A percentile compares a stretch with the other conserved stretches of the same genome.
Evolutionary conservation across 441 rosid species (phyloP).

Genomic region (Cnidoscolus chayamansa): DNA sequence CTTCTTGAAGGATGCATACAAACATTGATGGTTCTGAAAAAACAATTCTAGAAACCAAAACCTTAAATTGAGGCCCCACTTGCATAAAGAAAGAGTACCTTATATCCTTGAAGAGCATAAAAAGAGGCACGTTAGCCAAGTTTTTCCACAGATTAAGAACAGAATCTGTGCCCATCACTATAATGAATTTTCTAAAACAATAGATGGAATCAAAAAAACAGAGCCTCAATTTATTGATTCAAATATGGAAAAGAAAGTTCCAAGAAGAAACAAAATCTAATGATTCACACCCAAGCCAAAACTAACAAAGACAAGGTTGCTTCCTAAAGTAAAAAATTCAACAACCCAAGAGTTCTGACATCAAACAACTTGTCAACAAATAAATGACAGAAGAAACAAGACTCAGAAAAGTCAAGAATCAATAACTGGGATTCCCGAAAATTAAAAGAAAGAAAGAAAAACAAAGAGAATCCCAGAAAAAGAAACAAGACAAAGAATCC

Average conservation of each 20-base stretch:
- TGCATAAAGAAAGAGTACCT: conserved; percentile 21
- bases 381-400: conserved; percentile 11
- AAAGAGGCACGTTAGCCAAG: conserved; percentile 26
- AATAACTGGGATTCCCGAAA: background rate
- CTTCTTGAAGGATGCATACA: too few relatives aligned
- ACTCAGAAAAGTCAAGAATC: conserved; percentile 1
- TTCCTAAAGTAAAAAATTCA: background rate
- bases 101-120: conserved; percentile 29
- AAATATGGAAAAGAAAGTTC: background rate
- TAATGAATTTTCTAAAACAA: background rate
- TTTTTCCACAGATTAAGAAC: conserved; percentile 18
- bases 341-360: background rate
- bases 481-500: background rate
- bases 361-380: background rate
- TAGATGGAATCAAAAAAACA: conserved; percentile 4
- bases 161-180: conserved; percentile 19
- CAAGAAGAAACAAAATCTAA: background rate
- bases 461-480: background rate
- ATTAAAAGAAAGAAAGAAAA: background rate
- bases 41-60: background rate
- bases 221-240: background rate
- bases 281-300: background rate
- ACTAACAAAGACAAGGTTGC: background rate
- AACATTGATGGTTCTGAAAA: too few relatives aligned
- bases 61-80: background rate